Conservation (phyloP, 2,329 filamentous ascomycete species). For the Arachnomyces sp. region DNA sequence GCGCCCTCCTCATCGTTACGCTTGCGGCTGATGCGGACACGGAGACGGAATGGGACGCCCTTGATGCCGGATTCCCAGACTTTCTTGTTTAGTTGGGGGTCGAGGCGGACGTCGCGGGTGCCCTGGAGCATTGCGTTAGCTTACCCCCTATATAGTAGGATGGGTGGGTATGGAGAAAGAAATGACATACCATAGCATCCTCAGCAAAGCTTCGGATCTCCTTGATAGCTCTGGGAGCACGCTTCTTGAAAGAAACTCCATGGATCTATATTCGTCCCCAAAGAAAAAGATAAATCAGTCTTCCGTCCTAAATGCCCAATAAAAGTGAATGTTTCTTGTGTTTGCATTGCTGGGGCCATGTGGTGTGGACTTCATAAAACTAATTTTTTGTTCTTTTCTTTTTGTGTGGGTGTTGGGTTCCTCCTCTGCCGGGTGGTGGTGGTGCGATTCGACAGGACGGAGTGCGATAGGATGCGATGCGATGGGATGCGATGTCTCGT, state of each 20-base stretch:
- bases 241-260: conserved; percentile 99
- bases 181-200: conserved; percentile 81
- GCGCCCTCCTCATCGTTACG: conserved; percentile 99
- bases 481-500: not conserved
- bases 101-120: conserved; percentile 91
- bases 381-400: conserved; percentile 41
- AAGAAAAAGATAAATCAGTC: conserved; percentile 50
- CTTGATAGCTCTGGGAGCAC: conserved; percentile 97
- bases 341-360: conserved; percentile 32
- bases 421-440: conserved; percentile 3
- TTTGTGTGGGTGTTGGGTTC: conserved; percentile 6
- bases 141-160: not conserved
- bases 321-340: conserved; percentile 15
- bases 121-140: conserved; percentile 49
- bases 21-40: conserved; percentile 97
- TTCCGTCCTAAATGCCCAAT: conserved; percentile 52
- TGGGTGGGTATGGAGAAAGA: conserved; percentile 1
- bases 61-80: conserved; percentile 99
- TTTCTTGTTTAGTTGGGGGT: conserved; percentile 99
- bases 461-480: not conserved
- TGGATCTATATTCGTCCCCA: conserved; percentile 60
- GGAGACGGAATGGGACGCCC: conserved; percentile 94
- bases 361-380: conserved; percentile 64
- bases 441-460: not conserved
- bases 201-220: conserved; percentile 94